Evolutionary conservation across 73 alveolate species (phyloP).

Genomic region (Tetrahymena elliotti): DNA sequence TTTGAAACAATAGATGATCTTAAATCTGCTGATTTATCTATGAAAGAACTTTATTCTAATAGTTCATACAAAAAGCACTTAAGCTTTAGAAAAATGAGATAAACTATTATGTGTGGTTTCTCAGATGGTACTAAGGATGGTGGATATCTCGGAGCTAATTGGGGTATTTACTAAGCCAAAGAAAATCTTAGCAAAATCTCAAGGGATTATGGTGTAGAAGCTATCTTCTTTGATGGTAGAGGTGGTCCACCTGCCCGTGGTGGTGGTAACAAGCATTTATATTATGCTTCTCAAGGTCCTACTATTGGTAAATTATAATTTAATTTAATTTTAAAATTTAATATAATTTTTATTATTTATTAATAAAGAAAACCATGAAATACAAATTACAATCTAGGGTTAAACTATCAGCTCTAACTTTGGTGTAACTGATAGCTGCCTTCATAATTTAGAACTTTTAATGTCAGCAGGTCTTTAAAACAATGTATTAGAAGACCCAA

Average conservation of each 20-base stretch:
- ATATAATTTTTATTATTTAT: neutral
- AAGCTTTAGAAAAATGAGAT: neutral
- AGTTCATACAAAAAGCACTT: neutral
- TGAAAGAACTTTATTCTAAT: neutral
- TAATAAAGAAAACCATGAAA: neutral
- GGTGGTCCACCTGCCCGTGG: constrained; percentile 5
- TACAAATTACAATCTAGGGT: neutral
- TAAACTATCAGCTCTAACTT: neutral
- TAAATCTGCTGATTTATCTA: neutral
- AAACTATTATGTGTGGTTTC: neutral
- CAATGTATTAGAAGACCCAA: neutral
- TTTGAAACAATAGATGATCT: neutral
- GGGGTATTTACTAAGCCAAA: neutral
- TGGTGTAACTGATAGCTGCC: neutral
- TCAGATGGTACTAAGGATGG: neutral
- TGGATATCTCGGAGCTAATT: neutral
- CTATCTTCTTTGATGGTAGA: neutral
- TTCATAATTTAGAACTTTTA: neutral
- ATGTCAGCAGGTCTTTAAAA: neutral
- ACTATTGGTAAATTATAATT: neutral
- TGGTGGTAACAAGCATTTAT: neutral
- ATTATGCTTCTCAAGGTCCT: neutral
- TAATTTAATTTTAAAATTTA: neutral
- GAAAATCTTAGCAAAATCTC: neutral
- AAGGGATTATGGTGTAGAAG: neutral